Conservation (phyloP, 2,329 filamentous ascomycete species). For the Chrysoporthe deuterocubensis region DNA sequence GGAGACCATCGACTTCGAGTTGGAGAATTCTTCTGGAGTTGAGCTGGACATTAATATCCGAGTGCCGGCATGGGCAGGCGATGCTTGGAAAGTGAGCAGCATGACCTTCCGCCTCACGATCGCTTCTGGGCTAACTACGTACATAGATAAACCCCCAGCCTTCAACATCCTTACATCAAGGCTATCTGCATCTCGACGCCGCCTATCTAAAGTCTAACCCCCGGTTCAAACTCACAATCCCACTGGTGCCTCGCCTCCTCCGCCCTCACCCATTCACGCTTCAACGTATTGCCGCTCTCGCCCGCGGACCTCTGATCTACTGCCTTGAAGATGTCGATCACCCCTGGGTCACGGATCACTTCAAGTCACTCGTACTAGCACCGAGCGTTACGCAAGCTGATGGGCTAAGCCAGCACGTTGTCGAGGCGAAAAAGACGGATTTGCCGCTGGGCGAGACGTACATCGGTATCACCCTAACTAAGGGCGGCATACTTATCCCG, state of each 20-base stretch:
- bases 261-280: constrained; percentile 59
- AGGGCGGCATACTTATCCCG: constrained; percentile 15
- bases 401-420: constrained; percentile 16
- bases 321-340: constrained; percentile 64
- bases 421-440: constrained; percentile 29
- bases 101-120: background rate
- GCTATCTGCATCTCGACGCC: constrained; percentile 52
- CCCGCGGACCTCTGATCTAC: constrained; percentile 62
- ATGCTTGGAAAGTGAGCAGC: constrained; percentile 32
- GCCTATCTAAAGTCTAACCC: constrained; percentile 44
- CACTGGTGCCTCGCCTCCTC: constrained; percentile 52
- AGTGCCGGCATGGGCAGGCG: constrained; percentile 57
- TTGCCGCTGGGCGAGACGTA: constrained; percentile 34
- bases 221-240: constrained; percentile 48
- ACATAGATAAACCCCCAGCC: constrained; percentile 17
- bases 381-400: constrained; percentile 27
- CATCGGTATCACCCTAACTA: constrained; percentile 16
- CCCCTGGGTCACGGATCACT: constrained; percentile 57
- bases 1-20: constrained; percentile 51
- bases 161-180: constrained; percentile 37
- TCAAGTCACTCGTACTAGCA: constrained; percentile 46
- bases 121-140: background rate
- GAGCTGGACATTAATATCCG: constrained; percentile 50
- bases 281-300: constrained; percentile 55
- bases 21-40: constrained; percentile 40